These are phyloP conservation scores for Saccharomycopsis amapae DNA, from an alignment of 805 yeast species.

Conservation along the genomic window DNA sequence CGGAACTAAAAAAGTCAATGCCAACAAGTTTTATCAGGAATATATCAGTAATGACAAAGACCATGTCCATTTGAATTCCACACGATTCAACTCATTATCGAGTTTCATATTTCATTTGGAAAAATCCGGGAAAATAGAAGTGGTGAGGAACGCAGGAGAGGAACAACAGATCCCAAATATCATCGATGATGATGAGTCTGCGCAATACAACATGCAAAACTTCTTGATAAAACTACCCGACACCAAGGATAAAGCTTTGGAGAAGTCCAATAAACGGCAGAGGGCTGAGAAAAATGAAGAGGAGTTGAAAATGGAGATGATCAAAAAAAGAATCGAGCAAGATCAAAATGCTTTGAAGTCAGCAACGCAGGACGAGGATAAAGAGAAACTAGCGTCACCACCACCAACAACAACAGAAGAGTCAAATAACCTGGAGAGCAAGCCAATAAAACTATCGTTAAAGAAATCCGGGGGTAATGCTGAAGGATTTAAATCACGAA, in stretches of 20 bases:
- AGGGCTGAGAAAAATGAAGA: conserved; percentile 18
- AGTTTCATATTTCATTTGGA: conserved; percentile 60
- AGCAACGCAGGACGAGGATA: conserved; percentile 1
- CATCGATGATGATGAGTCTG: background rate
- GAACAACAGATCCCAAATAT: background rate
- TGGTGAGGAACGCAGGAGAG: conserved; percentile 2
- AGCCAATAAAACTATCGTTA: conserved; percentile 7
- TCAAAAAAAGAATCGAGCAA: conserved; percentile 17
- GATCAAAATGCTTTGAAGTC: conserved; percentile 7
- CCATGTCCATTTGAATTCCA: conserved; percentile 88
- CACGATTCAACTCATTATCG: conserved; percentile 67
- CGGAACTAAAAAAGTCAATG: conserved; percentile 73
- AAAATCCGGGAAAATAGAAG: conserved; percentile 43
- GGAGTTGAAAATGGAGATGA: conserved; percentile 18
- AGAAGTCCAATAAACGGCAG: conserved; percentile 7
- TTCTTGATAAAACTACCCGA: conserved; percentile 10
- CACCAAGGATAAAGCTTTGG: conserved; percentile 9
- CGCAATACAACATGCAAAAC: conserved; percentile 10
- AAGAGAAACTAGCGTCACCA: conserved; percentile 1
- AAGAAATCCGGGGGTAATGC: background rate
- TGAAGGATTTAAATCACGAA: background rate
- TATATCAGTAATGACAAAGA: conserved; percentile 65
- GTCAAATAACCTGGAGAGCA: background rate
- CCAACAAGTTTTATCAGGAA: conserved; percentile 86
- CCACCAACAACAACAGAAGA: background rate